Base-by-base conservation (phyloP, 1,284 basidiomycete species). In the Moesziomyces sp. region DNA sequence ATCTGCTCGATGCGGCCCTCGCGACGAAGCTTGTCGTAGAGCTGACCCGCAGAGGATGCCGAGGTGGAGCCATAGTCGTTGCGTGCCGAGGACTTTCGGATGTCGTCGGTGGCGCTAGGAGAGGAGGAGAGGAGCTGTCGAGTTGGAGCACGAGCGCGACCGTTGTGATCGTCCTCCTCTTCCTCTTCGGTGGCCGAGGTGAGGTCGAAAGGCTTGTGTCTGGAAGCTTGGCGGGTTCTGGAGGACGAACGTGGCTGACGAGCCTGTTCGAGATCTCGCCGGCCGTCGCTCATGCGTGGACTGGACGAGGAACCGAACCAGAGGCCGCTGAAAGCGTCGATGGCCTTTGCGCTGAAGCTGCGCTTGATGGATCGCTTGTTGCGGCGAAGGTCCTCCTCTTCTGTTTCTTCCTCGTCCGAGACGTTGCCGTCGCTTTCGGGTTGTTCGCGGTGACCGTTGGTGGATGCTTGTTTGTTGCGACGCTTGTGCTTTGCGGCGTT, bases 401-500 rank as follows among this genome's bases (percentile, higher is more conserved):
- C 76, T 30, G 64, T 69, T 38, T 76, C 66, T 40, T 80, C 78
- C 30, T 77, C 71, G 51, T 80, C 77, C 0, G 76, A 74, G 2
- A 60, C 70, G 18, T 71, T 74, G 38, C 70, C 77, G 13, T 78
- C 77, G 46, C 77, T 74, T 44, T 75, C 65, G 16, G 53, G 44
- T 16, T 35, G 54, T 3, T 43, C 46, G 43, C 50, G 58, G 23
- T 43, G 59, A 11, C 58, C 53, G 9, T 59, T 63, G 16, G 46
- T 54, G 18, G 8, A 10, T 1, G 49, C 24, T 9, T 54, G 49
- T 34, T 63, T 62, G 48, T 46, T 48, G 16, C 64, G 57, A 13
- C 66, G 67, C 40, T 69, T 65, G 18, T 57, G 21, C 23, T 77
- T 70, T 5, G 52, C 21, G 16, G 57, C 48, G 13, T 11, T 2